These are phyloP conservation scores for Blastomyces silverae DNA, from an alignment of 2,329 filamentous ascomycete species.

Conservation along the genomic window DNA sequence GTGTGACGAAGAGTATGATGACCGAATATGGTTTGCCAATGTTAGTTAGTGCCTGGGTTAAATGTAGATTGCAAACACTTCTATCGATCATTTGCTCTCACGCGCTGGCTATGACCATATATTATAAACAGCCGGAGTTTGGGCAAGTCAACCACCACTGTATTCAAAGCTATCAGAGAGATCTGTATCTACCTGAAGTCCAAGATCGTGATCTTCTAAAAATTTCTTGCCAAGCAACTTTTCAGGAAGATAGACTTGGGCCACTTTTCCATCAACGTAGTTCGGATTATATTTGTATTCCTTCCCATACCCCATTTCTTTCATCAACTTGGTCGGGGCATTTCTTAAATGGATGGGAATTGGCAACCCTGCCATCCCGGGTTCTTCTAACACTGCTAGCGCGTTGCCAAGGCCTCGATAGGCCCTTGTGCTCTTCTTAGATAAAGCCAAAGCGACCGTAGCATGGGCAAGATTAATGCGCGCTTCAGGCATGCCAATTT, in stretches of 20 bases:
- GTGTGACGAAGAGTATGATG: background rate
- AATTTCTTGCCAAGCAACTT: slow-evolving; percentile 64
- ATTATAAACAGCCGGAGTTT: slow-evolving; percentile 5
- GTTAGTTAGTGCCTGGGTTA: background rate
- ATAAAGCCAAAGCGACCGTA: slow-evolving; percentile 69
- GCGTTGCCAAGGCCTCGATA: slow-evolving; percentile 79
- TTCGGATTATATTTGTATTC: slow-evolving; percentile 98
- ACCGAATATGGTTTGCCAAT: background rate
- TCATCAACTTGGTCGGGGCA: slow-evolving; percentile 87
- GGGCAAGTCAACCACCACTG: slow-evolving; percentile 17
- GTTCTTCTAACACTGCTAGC: slow-evolving; percentile 69
- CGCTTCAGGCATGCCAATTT: slow-evolving; percentile 91
- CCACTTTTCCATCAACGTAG: slow-evolving; percentile 71
- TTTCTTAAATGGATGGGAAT: slow-evolving; percentile 86
- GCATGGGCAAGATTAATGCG: slow-evolving; percentile 87
- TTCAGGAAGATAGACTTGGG: slow-evolving; percentile 85
- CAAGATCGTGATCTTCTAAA: slow-evolving; percentile 72
- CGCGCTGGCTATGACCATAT: background rate
- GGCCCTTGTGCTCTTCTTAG: slow-evolving; percentile 78
- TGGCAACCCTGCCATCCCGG: slow-evolving; percentile 71
- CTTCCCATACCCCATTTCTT: slow-evolving; percentile 80
- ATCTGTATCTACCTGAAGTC: slow-evolving; percentile 68
- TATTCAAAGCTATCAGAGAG: slow-evolving; percentile 31
- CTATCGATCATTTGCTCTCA: background rate
- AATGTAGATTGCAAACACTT: background rate